Base-by-base conservation (phyloP, 129 eudicot species). In the Flaveria brownii region DNA sequence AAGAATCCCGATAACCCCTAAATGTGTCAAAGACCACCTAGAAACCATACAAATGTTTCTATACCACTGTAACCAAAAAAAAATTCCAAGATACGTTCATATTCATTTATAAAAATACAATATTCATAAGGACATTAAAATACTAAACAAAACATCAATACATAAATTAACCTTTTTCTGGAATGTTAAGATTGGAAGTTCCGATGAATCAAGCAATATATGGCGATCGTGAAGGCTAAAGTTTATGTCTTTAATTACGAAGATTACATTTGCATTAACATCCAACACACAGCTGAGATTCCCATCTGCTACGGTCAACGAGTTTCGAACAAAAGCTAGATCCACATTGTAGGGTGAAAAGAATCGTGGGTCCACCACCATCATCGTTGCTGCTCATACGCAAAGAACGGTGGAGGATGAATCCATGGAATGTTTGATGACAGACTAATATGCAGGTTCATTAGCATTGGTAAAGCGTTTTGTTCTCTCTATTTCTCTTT, bases 161-260 rank as follows among this genome's bases (percentile, higher is more conserved):
- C 14, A 10, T 3, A 33, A 28, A 63, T 0, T 6, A 16, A 80
- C 83, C 83, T 65, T 80, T 52, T 80, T 80, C 68, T 80, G 83
- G 64, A 80, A 80, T 51, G 78, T 80, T 17, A 80, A 62, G 64
- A 80, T 80, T 5, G 83, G 83, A 52, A 25, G 26, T 67, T 80
- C 83, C n/a, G 79, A 64, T 73, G 78, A 41, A 28, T 80, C 83
- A 63, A 80, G 78, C 69, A 80, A 51, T 42, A 52, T 73, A 80
- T 80, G 83, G 8, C 83, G 83, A 63, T 80, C 74, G 46, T 43
- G 83, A 80, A 80, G 78, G 78, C 83, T 80, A 51, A 22, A 80
- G 68, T 18, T 80, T 65, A 51, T 80, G 59, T 80, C 70, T 56
- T 80, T 80, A 14, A 80, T 65, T 39, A 80, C 73, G 30, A 80